A percentile compares a stretch with the other conserved stretches of the same genome.
Evolutionary conservation across 2,329 filamentous ascomycete genomes (phyloP).

Genomic region (Fusarium sterilihyphosum): DNA sequence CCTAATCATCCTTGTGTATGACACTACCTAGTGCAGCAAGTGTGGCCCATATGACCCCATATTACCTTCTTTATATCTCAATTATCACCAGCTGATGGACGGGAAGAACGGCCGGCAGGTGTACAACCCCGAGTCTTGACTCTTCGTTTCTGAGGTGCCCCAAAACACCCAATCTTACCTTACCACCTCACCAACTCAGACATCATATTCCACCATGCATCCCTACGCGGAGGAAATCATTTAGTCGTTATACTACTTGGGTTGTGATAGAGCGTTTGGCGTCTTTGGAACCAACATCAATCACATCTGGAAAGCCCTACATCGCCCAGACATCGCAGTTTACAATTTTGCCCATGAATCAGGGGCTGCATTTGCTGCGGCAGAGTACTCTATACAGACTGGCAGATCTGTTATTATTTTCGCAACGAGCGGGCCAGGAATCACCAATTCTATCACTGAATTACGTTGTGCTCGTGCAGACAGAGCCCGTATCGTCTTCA

Average conservation of each 20-base stretch:
- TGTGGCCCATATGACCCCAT: background rate
- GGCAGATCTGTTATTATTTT: background rate
- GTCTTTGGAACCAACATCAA: background rate
- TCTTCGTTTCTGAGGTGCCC: background rate
- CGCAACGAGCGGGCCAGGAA: background rate
- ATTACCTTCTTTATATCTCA: background rate
- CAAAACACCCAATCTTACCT: background rate
- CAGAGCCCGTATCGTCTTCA: background rate
- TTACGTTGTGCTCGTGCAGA: background rate
- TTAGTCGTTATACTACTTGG: background rate
- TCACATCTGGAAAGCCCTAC: background rate
- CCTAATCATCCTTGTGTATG: background rate
- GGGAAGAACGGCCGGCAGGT: background rate
- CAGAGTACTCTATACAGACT: background rate
- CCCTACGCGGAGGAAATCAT: background rate
- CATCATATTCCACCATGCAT: background rate
- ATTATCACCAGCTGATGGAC: background rate
- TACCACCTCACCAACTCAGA: background rate
- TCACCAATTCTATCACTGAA: background rate
- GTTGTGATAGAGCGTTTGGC: background rate
- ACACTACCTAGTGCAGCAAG: background rate
- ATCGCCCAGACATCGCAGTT: background rate
- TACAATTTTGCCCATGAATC: background rate
- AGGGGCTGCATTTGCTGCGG: background rate
- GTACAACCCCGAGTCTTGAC: background rate